Percentiles rank a stretch among this genome's conserved stretches.
Evolutionary conservation across 768 basidiomycete genomes (phyloP).

Genomic region (Crepidotus variabilis): DNA sequence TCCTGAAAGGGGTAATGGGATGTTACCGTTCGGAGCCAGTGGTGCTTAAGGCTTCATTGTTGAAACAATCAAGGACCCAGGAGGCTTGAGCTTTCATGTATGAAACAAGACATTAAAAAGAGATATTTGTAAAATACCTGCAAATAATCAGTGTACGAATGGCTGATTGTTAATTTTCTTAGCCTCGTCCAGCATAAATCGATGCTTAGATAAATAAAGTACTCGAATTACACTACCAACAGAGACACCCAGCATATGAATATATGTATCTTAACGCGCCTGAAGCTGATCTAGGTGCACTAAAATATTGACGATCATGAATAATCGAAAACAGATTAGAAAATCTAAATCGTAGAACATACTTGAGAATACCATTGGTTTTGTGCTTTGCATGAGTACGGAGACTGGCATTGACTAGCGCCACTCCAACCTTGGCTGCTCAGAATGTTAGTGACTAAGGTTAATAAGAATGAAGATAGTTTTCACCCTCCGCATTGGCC

Average conservation of each 20-base stretch:
- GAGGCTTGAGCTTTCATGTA: too few species aligned
- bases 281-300: not conserved
- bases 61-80: too few species aligned
- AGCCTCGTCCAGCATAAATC: not conserved
- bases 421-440: not conserved
- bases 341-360: not conserved
- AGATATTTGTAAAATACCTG: not conserved
- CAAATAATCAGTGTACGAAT: not conserved
- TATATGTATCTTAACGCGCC: not conserved
- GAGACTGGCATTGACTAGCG: not conserved
- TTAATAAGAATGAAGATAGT: not conserved
- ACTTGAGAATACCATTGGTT: slow-evolving; percentile 1
- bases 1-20: slow-evolving; percentile 66
- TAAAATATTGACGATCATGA: not conserved
- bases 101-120: too few species aligned
- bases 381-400: not conserved
- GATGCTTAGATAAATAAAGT: not conserved
- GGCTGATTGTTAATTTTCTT: not conserved
- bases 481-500: slow-evolving; percentile 3
- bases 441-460: not conserved
- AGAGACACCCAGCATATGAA: not conserved
- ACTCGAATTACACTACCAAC: not conserved
- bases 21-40: slow-evolving; percentile 25
- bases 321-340: not conserved
- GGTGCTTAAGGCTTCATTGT: too few species aligned